These are phyloP conservation scores for Taphrina confusa DNA, from an alignment of 1,139 yeast species.

Conservation along the genomic window DNA sequence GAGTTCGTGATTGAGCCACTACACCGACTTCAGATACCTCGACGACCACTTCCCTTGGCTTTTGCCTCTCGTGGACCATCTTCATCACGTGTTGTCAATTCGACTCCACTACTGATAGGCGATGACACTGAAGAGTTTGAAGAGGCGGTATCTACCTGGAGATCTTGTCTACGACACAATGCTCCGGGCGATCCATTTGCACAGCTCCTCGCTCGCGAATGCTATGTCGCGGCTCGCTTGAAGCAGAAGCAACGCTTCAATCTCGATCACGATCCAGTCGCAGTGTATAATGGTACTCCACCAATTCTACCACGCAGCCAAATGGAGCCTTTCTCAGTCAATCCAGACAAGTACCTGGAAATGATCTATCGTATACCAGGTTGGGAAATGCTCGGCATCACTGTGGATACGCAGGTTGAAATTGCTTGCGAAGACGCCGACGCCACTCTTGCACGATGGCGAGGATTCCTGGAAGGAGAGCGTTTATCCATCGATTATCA, in stretches of 20 bases:
- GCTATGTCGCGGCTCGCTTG: background rate
- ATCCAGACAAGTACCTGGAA: background rate
- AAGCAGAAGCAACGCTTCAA: background rate
- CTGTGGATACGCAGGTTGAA: background rate
- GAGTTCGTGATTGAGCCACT: constrained; percentile 4
- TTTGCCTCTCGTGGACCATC: background rate
- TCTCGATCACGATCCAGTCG: background rate
- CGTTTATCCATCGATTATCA: background rate
- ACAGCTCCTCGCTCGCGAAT: background rate
- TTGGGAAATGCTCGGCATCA: constrained; percentile 1
- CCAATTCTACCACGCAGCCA: background rate
- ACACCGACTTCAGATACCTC: background rate
- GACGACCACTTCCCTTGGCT: constrained; percentile 1
- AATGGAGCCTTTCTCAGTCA: background rate
- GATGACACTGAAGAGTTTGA: background rate
- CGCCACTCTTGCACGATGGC: background rate
- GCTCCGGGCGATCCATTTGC: too few species aligned
- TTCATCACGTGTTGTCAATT: background rate
- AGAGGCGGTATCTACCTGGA: background rate
- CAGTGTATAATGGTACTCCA: constrained; percentile 2
- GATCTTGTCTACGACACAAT: background rate
- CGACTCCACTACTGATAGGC: background rate
- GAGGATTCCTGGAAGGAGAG: background rate
- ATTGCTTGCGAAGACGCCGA: background rate
- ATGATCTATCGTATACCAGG: constrained; percentile 5